These are phyloP conservation scores for Malassezia cuniculi DNA, from an alignment of 1,284 basidiomycete species.

Conservation along the genomic window DNA sequence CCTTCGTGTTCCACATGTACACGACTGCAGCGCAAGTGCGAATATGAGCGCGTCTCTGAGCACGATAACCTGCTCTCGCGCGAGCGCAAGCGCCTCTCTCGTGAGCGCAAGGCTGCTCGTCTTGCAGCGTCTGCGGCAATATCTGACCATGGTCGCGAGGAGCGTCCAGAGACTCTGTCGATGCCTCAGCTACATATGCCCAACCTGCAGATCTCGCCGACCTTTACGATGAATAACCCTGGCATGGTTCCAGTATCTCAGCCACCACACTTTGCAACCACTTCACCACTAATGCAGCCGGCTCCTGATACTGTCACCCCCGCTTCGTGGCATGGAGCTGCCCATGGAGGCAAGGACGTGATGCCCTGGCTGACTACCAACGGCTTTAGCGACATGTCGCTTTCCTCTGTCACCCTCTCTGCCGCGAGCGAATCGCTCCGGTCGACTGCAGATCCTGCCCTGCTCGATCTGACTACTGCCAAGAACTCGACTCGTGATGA, in stretches of 20 bases:
- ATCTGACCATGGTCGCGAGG: too few relatives aligned
- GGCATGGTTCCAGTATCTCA: neutral
- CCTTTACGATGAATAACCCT: constrained; percentile 4
- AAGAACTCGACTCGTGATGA: neutral
- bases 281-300: constrained; percentile 9
- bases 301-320: constrained; percentile 3
- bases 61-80: constrained; percentile 34
- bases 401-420: constrained; percentile 2
- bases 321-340: constrained; percentile 1
- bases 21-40: constrained; percentile 28
- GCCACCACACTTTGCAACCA: constrained; percentile 5
- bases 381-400: neutral
- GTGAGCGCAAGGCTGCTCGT: constrained; percentile 19
- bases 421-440: too few relatives aligned
- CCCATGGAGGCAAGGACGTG: constrained; percentile 3
- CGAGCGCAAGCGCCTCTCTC: constrained; percentile 31
- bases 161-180: neutral
- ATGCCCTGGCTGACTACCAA: constrained; percentile 8
- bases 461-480: constrained; percentile 9
- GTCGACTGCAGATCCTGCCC: constrained; percentile 8
- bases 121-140: constrained; percentile 10
- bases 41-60: constrained; percentile 34
- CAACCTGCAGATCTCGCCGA: neutral
- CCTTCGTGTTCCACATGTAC: constrained; percentile 32
- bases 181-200: constrained; percentile 5